Evolutionary conservation across 768 basidiomycete genomes (phyloP).

Genomic region (Amanita phalloides): DNA sequence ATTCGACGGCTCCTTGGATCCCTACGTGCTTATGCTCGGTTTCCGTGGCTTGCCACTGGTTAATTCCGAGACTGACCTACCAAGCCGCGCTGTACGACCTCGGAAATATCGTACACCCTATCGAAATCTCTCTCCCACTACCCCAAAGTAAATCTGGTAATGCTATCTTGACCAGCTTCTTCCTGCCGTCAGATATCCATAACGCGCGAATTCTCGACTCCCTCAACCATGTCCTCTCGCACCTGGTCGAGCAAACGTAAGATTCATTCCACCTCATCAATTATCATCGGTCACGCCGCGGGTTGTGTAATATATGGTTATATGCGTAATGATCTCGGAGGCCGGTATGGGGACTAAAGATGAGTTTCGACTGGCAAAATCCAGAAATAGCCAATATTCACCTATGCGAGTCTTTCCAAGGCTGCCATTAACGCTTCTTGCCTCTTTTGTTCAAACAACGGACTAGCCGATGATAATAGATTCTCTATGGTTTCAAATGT

Average conservation of each 20-base stretch:
- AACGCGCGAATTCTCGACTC: too few relatives aligned
- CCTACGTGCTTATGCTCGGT: conserved; percentile 63
- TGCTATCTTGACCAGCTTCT: not conserved
- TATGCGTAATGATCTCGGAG: not conserved
- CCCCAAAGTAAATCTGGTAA: conserved; percentile 41
- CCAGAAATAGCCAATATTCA: not conserved
- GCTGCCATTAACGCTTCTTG: conserved; percentile 37
- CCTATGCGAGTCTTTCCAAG: conserved; percentile 28
- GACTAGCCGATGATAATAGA: conserved; percentile 44
- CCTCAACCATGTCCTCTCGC: too few relatives aligned
- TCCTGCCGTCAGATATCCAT: not conserved
- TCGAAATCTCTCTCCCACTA: conserved; percentile 26
- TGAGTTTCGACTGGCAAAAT: not conserved
- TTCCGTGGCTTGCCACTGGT: conserved; percentile 71
- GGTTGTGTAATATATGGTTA: not conserved
- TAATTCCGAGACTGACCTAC: conserved; percentile 40
- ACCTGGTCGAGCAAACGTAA: too few relatives aligned
- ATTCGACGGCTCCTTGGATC: conserved; percentile 43
- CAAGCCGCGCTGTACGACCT: conserved; percentile 40
- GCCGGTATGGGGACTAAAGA: not conserved
- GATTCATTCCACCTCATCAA: not conserved
- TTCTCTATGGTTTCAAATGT: conserved; percentile 51
- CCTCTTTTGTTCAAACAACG: conserved; percentile 35
- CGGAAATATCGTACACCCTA: conserved; percentile 45
- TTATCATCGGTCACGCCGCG: not conserved